These are phyloP conservation scores for Tulasnella sp. DNA, from an alignment of 768 basidiomycete genomes.

Conservation along the genomic window DNA sequence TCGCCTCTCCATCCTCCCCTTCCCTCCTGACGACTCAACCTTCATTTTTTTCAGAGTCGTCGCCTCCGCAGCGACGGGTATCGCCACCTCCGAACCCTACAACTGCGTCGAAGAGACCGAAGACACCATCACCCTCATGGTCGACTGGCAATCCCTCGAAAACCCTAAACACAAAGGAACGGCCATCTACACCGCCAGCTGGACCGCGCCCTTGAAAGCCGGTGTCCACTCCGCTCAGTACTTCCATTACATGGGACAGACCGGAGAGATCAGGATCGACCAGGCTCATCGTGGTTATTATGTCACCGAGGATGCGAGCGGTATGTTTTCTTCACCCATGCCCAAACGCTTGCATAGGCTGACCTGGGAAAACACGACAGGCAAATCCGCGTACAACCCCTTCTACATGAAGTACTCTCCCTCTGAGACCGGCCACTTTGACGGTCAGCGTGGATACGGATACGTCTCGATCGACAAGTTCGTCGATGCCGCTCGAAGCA, in stretches of 20 bases:
- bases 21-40: constrained; percentile 20
- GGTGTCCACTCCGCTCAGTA: constrained; percentile 88
- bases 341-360: not conserved
- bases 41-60: constrained; percentile 51
- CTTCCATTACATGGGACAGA: constrained; percentile 94
- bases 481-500: constrained; percentile 69
- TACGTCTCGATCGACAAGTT: constrained; percentile 89
- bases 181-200: constrained; percentile 87
- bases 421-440: constrained; percentile 85
- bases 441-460: constrained; percentile 88
- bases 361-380: not conserved
- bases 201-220: constrained; percentile 85
- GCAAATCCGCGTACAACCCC: constrained; percentile 54
- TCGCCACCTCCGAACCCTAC: constrained; percentile 82
- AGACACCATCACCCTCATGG: constrained; percentile 90
- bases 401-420: constrained; percentile 97
- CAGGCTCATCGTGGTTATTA: constrained; percentile 94
- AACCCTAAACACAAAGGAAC: constrained; percentile 73
- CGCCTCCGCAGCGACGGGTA: constrained; percentile 83
- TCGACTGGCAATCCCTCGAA: constrained; percentile 82
- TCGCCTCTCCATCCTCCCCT: not conserved
- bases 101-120: constrained; percentile 81
- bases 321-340: not conserved
- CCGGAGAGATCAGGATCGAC: constrained; percentile 87
- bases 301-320: constrained; percentile 66